Conservation (phyloP, 768 basidiomycete genomes). For the Serendipita sp. region DNA sequence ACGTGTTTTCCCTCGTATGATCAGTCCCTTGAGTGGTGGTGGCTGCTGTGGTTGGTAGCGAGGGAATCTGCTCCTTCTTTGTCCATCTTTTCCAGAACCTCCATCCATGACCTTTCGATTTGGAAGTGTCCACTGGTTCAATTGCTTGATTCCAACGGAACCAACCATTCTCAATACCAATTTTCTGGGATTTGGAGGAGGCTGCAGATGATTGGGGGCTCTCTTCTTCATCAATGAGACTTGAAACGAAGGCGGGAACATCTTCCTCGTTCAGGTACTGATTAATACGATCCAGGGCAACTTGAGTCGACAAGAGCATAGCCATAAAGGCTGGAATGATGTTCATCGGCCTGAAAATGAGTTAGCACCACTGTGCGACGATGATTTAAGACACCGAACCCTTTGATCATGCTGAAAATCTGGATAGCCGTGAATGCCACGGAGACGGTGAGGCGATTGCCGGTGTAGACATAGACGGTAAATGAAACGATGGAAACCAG, state of each 20-base stretch:
- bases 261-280: slow-evolving; percentile 24
- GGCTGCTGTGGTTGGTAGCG: background rate
- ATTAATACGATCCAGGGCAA: slow-evolving; percentile 25
- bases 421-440: slow-evolving; percentile 23
- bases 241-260: slow-evolving; percentile 23
- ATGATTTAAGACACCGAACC: background rate
- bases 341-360: slow-evolving; percentile 9
- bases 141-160: slow-evolving; percentile 20
- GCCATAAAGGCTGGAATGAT: slow-evolving; percentile 10
- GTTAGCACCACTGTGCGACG: slow-evolving; percentile 8
- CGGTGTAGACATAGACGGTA: slow-evolving; percentile 21
- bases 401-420: background rate
- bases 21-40: background rate
- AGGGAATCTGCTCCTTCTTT: background rate
- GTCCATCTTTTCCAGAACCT: slow-evolving; percentile 3
- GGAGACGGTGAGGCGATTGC: slow-evolving; percentile 23
- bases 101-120: background rate
- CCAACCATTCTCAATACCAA: slow-evolving; percentile 21
- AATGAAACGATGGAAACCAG: slow-evolving; percentile 22
- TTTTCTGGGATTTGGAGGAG: background rate
- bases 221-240: slow-evolving; percentile 13
- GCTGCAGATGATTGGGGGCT: background rate
- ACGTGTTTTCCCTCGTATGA: background rate
- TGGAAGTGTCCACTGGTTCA: slow-evolving; percentile 7
- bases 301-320: slow-evolving; percentile 12